Percentiles rank a stretch among this genome's conserved stretches.
phyloP scores from a whole-genome alignment of 345 rosid genomes.

The Boechera divaricarpa region DNA sequence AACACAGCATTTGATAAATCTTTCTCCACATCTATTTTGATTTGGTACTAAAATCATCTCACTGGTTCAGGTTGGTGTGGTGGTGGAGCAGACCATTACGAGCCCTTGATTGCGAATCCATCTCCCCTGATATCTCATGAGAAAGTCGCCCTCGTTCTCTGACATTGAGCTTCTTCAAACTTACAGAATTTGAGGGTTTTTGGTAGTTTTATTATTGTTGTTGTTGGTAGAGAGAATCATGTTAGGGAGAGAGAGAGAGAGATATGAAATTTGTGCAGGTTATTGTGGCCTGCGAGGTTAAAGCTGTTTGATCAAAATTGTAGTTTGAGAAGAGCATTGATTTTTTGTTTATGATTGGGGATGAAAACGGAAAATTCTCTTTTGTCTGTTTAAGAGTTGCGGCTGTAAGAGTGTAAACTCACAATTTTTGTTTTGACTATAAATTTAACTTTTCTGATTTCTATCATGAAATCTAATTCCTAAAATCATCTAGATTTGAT shows the following conservation, averaged over 20 bases:
- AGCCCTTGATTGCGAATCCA: slow-evolving; percentile 81
- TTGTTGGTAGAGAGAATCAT: slow-evolving; percentile 32
- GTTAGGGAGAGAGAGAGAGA: slow-evolving; percentile 35
- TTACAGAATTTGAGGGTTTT: slow-evolving; percentile 17
- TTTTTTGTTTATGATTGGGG: slow-evolving; percentile 30
- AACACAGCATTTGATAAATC: not conserved
- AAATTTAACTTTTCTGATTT: not conserved
- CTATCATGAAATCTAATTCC: too few relatives aligned
- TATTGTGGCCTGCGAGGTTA: slow-evolving; percentile 36
- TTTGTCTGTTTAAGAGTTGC: slow-evolving; percentile 6
- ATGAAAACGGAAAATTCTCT: slow-evolving; percentile 14
- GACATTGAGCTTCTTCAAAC: slow-evolving; percentile 45
- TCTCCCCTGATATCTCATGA: slow-evolving; percentile 73
- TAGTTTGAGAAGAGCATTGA: slow-evolving; percentile 24
- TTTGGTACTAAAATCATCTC: not conserved
- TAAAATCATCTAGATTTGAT: too few relatives aligned
- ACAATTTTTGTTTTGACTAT: slow-evolving; percentile 32
- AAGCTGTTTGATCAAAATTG: slow-evolving; percentile 14
- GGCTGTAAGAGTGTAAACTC: slow-evolving; percentile 36
- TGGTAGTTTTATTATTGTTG: slow-evolving; percentile 36
- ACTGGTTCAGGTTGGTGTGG: slow-evolving; percentile 85
- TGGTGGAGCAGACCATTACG: slow-evolving; percentile 98
- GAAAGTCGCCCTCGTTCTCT: slow-evolving; percentile 87
- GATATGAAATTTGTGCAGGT: slow-evolving; percentile 32
- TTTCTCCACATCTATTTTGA: not conserved